These are phyloP conservation scores for Fragaria nilgerrensis DNA, from an alignment of 306 rosid species.

Conservation along the genomic window DNA sequence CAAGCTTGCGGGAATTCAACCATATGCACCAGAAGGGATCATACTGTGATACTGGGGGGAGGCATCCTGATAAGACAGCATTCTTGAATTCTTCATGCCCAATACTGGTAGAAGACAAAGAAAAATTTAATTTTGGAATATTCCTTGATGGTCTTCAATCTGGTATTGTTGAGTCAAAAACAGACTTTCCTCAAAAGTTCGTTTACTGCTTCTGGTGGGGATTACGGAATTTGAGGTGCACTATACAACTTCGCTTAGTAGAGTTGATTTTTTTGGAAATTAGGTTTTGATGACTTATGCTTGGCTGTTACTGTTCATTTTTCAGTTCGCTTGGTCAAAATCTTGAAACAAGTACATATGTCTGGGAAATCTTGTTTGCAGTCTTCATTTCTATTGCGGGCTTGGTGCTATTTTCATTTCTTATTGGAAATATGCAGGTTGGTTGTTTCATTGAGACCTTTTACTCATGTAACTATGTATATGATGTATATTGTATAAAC, in stretches of 20 bases:
- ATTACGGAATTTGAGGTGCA: slow-evolving; percentile 79
- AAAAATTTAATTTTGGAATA: slow-evolving; percentile 74
- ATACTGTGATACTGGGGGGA: slow-evolving; percentile 34
- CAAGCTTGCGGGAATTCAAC: slow-evolving; percentile 38
- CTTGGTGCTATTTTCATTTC: slow-evolving; percentile 81
- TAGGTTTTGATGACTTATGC: slow-evolving; percentile 19
- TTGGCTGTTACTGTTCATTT: slow-evolving; percentile 12
- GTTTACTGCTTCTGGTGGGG: slow-evolving; percentile 99
- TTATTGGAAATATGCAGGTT: slow-evolving; percentile 97
- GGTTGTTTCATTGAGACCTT: slow-evolving; percentile 12
- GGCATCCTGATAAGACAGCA: not conserved
- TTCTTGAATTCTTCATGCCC: slow-evolving; percentile 70
- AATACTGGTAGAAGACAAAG: slow-evolving; percentile 29
- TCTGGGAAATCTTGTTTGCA: slow-evolving; percentile 89
- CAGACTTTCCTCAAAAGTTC: slow-evolving; percentile 71
- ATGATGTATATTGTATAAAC: not conserved
- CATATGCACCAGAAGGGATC: slow-evolving; percentile 36
- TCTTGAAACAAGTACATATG: slow-evolving; percentile 74
- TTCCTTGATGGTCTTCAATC: slow-evolving; percentile 87
- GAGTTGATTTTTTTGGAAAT: slow-evolving; percentile 3
- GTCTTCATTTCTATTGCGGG: slow-evolving; percentile 85
- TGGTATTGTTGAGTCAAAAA: slow-evolving; percentile 66
- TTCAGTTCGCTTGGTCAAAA: slow-evolving; percentile 96
- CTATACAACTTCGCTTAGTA: slow-evolving; percentile 15
- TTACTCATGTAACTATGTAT: not conserved